Percentiles rank a stretch among this genome's conserved stretches.
These are phyloP conservation scores for Primulina tabacum DNA, from an alignment of 257 asterid genomes.

Conservation along the genomic window DNA sequence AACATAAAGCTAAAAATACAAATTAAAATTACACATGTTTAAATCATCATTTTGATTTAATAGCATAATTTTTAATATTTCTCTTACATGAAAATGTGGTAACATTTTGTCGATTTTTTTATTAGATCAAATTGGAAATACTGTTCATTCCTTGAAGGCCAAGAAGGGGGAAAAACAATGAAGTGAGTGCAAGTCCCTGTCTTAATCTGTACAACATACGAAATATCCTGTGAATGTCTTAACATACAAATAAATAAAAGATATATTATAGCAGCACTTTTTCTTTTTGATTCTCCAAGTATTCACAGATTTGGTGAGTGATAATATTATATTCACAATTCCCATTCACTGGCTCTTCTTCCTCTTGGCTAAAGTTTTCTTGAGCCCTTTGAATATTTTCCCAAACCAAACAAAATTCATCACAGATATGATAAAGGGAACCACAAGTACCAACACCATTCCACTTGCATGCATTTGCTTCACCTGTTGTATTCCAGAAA, in stretches of 20 bases:
- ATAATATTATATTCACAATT: not conserved
- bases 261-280: not conserved
- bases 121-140: too few species aligned
- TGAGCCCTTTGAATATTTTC: slow-evolving; percentile 61
- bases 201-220: not conserved
- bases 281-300: not conserved
- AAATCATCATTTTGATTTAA: too few species aligned
- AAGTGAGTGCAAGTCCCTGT: not conserved
- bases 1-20: too few species aligned
- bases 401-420: slow-evolving; percentile 73
- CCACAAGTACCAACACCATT: slow-evolving; percentile 30
- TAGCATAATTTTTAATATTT: too few species aligned
- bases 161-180: too few species aligned
- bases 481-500: slow-evolving; percentile 42
- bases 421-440: slow-evolving; percentile 43
- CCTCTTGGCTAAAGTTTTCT: slow-evolving; percentile 62
- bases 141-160: too few species aligned
- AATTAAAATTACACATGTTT: too few species aligned
- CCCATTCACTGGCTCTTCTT: slow-evolving; percentile 22
- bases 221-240: too few species aligned
- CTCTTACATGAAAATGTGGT: too few species aligned
- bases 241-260: not conserved
- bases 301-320: slow-evolving; percentile 18
- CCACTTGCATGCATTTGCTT: slow-evolving; percentile 46
- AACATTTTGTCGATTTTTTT: too few species aligned